Evolutionary conservation across 495 filamentous ascomycete species (phyloP), one percentile per base, ranked within the genome.

Genomic region (Pyronema domesticum): DNA sequence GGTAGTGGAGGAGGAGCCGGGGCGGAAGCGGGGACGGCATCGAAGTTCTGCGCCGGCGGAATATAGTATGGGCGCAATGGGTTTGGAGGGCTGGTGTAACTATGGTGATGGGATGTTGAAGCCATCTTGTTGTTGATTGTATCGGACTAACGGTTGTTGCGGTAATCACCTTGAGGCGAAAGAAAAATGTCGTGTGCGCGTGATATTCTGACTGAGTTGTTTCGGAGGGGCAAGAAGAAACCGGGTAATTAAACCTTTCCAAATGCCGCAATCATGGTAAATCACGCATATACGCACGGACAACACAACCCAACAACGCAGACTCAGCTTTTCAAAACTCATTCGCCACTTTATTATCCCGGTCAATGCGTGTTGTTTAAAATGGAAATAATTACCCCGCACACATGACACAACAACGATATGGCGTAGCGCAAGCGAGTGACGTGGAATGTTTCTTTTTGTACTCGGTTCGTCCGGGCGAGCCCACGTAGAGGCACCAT

Each of bases 21-120:
- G 42, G 57, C 66, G 45, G 9, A 55, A 37, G 33, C 65, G 57
- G 9, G 64, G 60, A 14, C 79, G 73, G 23, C 82, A 35, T 46
- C 52, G 52, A 46, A 46, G n/a, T 15, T 11, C 15, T 7, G 79
- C 53, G 88, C 79, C 3, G 85, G 77, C 4, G 88, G 86, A 59
- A 86, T 79, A 70, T 98, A 95, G 70, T 98, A 98, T 0, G 91
- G 91, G 57, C 91, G 77, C 45, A 96, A 74, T 55, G 91, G 91
- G 69, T 98, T 96, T 54, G 84, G 82, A 58, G 78, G 79, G 35
- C 36, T 33, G 45, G 11, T 10, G 45, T 47, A 14, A 23, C 23
- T 11, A 23, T 47, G 45, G 19, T 34, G 47, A 34, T 36, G 18
- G 47, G 30, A n/a, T 50, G 45, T 47, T n/a, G 47, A 50, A 36